A percentile compares a stretch with the other conserved stretches of the same genome.
phyloP scores from a whole-genome alignment of 2,329 filamentous ascomycete genomes.

The Chaetomium sp. region DNA sequence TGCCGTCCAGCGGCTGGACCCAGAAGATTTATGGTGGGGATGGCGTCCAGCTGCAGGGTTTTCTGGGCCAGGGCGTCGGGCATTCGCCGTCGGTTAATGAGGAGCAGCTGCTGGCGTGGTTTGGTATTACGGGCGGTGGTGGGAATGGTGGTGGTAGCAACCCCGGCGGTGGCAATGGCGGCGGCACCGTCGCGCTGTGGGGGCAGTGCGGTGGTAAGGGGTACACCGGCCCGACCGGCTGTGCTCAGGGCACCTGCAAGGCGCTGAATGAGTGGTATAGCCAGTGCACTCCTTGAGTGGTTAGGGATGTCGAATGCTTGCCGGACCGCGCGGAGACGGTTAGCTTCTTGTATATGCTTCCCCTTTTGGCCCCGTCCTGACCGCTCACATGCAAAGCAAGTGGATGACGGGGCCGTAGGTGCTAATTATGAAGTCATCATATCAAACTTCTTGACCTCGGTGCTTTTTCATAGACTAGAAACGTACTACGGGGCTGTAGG shows the following conservation, averaged over 20 bases:
- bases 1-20: slow-evolving; percentile 37
- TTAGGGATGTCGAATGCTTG: neutral
- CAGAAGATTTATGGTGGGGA: slow-evolving; percentile 40
- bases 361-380: no score
- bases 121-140: slow-evolving; percentile 24
- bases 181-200: neutral
- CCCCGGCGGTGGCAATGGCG: no score
- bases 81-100: slow-evolving; percentile 39
- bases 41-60: slow-evolving; percentile 39
- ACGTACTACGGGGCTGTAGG: no score
- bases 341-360: neutral
- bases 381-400: no score
- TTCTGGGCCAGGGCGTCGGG: slow-evolving; percentile 37
- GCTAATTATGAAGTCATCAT: no score
- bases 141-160: neutral
- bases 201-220: neutral
- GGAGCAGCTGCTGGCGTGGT: slow-evolving; percentile 34
- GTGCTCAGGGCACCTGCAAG: neutral
- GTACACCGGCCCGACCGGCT: neutral
- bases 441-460: no score
- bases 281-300: neutral
- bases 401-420: no score
- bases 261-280: neutral
- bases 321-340: neutral
- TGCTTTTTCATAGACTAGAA: no score